Base-by-base conservation (phyloP, 768 basidiomycete genomes). In the Phylloporus sp. region DNA sequence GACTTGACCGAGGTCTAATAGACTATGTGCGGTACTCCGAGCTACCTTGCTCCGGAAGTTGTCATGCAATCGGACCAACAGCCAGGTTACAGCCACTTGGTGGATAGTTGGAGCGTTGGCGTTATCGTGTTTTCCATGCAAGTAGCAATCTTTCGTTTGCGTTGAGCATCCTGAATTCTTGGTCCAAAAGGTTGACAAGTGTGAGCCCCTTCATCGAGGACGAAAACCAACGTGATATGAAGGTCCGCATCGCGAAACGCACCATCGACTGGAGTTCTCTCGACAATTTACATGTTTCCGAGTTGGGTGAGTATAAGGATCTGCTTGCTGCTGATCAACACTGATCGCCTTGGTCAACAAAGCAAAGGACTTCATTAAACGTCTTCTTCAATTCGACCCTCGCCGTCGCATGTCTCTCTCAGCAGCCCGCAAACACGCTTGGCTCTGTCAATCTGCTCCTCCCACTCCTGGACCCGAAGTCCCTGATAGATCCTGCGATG, bases 21-120 rank as follows among this genome's bases (percentile, higher is more conserved):
- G 81, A 95, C 94, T 0, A 90, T 94, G 87, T 97, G 95, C 57
- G 95, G 95, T 5, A 99, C 96, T 0, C 95, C 95, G 0, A 83
- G 81, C 54, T 97, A 97, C 63, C 81, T 96, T 6, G 93, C 92
- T 1, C 91, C 91, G 1, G 94, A 97, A 56, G 90, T 99, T 26
- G 86, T 97, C 39, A 70, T 69, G 51, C 83, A 85, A 52, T 40
- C 59, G 5, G 71, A 76, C 34, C 67, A 73, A 23, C 58, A 23
- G 70, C 79, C 17, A 46, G 94, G 93, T 3, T 98, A 99, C 59
- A 84, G 86, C 58, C 79, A 84, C 47, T 70, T 86, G 17, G 96
- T 98, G 40, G 96, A 99, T 61, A 91, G 90, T 52, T 99, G 93
- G 93, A 94, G 90, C 37, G 80, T 93, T 10, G 95, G 96, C 6